phyloP scores from a whole-genome alignment of 768 basidiomycete species.

The Pisolithus tinctorius region DNA sequence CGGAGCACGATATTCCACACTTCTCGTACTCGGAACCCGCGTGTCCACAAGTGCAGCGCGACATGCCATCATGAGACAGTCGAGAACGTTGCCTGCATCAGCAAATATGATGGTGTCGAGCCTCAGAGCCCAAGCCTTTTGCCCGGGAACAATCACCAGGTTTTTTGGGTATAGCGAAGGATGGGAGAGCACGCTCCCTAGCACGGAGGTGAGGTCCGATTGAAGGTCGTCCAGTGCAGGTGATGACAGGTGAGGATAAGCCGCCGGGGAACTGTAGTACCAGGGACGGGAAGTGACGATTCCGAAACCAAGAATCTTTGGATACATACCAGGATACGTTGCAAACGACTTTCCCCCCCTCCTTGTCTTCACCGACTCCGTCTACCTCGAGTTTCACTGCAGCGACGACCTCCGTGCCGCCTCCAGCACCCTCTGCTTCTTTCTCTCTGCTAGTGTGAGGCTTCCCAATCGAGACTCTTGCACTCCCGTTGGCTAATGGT shows the following conservation, averaged over 20 bases:
- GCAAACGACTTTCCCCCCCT: constrained; percentile 59
- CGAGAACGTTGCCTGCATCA: constrained; percentile 69
- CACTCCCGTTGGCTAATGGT: constrained; percentile 82
- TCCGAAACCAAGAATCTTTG: not conserved
- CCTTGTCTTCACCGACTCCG: constrained; percentile 35
- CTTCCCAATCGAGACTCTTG: constrained; percentile 65
- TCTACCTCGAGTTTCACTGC: constrained; percentile 80
- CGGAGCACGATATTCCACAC: constrained; percentile 57
- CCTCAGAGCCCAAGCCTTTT: constrained; percentile 70
- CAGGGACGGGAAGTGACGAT: constrained; percentile 26
- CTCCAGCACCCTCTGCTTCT: constrained; percentile 72
- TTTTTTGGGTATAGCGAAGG: constrained; percentile 60
- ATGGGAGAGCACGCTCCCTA: constrained; percentile 63
- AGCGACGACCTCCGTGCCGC: constrained; percentile 13
- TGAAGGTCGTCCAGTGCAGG: constrained; percentile 70
- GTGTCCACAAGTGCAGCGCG: constrained; percentile 79
- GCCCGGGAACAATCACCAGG: constrained; percentile 49
- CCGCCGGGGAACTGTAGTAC: constrained; percentile 61
- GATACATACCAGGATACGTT: constrained; percentile 70
- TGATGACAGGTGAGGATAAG: constrained; percentile 64
- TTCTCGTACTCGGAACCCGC: constrained; percentile 66
- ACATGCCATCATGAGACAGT: constrained; percentile 74
- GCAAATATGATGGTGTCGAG: constrained; percentile 71
- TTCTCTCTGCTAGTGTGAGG: constrained; percentile 55
- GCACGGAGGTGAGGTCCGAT: constrained; percentile 57